A percentile compares a stretch with the other conserved stretches of the same genome.
These are phyloP conservation scores for Sclerotinia minor DNA, from an alignment of 2,329 filamentous ascomycete species.

Conservation along the genomic window DNA sequence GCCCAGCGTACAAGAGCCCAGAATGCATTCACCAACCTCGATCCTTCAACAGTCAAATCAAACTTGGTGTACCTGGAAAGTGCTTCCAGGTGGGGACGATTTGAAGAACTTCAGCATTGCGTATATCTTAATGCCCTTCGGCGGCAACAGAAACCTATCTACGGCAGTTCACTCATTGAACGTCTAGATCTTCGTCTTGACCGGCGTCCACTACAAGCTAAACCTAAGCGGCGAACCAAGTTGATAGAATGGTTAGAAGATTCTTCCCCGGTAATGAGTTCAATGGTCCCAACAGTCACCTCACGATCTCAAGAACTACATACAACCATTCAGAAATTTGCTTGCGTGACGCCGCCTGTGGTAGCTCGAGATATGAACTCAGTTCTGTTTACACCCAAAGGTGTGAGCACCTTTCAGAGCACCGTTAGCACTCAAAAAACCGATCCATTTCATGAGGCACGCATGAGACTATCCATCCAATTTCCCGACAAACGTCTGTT, in stretches of 20 bases:
- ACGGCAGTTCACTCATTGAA: constrained; percentile 76
- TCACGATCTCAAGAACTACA: constrained; percentile 73
- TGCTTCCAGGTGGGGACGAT: constrained; percentile 64
- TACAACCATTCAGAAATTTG: constrained; percentile 79
- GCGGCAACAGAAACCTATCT: constrained; percentile 77
- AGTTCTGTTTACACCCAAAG: constrained; percentile 63
- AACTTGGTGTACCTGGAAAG: constrained; percentile 74
- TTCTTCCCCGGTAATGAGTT: constrained; percentile 61
- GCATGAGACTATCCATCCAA: constrained; percentile 89
- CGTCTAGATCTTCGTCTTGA: constrained; percentile 66
- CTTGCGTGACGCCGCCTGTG: constrained; percentile 86
- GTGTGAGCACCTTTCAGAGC: constrained; percentile 58
- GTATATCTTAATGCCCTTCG: constrained; percentile 80
- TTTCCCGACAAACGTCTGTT: constrained; percentile 96
- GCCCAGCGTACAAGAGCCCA: constrained; percentile 65
- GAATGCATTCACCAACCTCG: constrained; percentile 54
- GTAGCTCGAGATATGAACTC: constrained; percentile 75
- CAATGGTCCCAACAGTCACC: constrained; percentile 72
- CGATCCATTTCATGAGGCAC: constrained; percentile 91
- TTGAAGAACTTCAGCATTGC: constrained; percentile 77
- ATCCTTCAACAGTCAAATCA: constrained; percentile 67
- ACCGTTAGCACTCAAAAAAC: constrained; percentile 57
- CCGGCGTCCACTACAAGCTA: constrained; percentile 58
- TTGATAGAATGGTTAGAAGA: constrained; percentile 75
- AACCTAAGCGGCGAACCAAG: constrained; percentile 60